Base-by-base conservation (phyloP, 116 monocot species). In the Phalaenopsis hybrid region DNA sequence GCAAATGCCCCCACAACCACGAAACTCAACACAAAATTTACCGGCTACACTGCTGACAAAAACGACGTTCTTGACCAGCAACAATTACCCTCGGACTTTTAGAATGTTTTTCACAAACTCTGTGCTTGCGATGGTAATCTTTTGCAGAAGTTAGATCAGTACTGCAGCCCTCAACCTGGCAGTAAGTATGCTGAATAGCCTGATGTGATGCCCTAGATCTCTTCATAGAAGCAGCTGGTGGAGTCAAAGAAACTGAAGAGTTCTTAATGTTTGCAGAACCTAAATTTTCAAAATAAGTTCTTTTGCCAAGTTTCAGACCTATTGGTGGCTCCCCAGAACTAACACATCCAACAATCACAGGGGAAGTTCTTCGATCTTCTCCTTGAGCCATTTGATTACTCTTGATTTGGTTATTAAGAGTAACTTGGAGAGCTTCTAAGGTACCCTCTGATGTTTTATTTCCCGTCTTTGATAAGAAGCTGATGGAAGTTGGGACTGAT, bases 21-120 rank as follows among this genome's bases (percentile, higher is more conserved):
- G 73, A 73, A 41, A 41, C 15, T 41, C 73, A 73, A 37, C 13
- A 16, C 15, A 33, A 33, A 37, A 23, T 55, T 55, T 43, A 95
- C 96, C 96, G 87, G 88, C 96, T 96, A 68, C 94, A 94, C 72
- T 96, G 96, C 88, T 96, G 96, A 50, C 96, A 96, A 78, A 96
- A 96, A 21, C 96, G 83, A 55, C 92, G 92, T 83, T 94, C 88
- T n/a, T 86, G 83, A 51, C 96, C 96, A 73, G 84, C 83, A 25
- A 96, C 86, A 52, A 92, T 44, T 8, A 96, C 96, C 77, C 70
- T 88, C 12, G 96, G 86, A 28, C 88, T 79, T 84, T 96, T 96
- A 52, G 94, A 90, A 83, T 96, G 96, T 16, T 12, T 78, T 79
- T 91, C 91, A 65, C 96, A 96, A 11, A 96, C 96, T 78, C 94